Percentiles rank a stretch among this genome's conserved stretches.
phyloP scores from a whole-genome alignment of 116 monocot species.

The Phalaenopsis hybrid region DNA sequence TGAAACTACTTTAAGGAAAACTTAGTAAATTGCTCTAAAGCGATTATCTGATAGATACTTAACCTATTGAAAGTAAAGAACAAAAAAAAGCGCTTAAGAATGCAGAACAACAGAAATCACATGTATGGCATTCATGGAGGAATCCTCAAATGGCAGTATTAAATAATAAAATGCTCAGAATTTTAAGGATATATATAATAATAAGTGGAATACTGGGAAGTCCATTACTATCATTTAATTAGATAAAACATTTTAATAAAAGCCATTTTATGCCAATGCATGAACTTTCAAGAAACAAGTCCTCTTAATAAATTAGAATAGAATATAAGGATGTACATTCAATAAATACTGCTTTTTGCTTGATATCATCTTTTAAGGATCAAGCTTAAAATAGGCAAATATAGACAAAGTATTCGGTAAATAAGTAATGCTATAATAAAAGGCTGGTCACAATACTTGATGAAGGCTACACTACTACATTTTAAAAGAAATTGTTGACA shows the following conservation, averaged over 20 bases:
- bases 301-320: too few relatives aligned
- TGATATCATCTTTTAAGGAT: too few relatives aligned
- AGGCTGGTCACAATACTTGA: neutral
- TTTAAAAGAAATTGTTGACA: neutral
- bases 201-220: neutral
- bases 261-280: too few relatives aligned
- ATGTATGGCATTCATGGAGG: neutral
- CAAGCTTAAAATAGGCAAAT: neutral
- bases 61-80: neutral
- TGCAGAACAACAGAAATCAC: neutral
- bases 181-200: neutral
- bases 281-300: too few relatives aligned
- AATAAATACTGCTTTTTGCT: too few relatives aligned
- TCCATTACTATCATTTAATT: neutral
- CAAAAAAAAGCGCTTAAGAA: neutral
- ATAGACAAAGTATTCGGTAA: neutral
- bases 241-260: too few relatives aligned
- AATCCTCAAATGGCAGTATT: neutral
- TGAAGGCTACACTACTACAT: neutral
- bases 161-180: neutral
- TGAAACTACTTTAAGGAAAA: neutral
- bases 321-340: too few relatives aligned
- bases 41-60: neutral
- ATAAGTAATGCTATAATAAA: neutral
- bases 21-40: neutral